A percentile compares a stretch with the other conserved stretches of the same genome.
Conservation (phyloP, 1,139 yeast species). For the Suhomyces maxii region DNA sequence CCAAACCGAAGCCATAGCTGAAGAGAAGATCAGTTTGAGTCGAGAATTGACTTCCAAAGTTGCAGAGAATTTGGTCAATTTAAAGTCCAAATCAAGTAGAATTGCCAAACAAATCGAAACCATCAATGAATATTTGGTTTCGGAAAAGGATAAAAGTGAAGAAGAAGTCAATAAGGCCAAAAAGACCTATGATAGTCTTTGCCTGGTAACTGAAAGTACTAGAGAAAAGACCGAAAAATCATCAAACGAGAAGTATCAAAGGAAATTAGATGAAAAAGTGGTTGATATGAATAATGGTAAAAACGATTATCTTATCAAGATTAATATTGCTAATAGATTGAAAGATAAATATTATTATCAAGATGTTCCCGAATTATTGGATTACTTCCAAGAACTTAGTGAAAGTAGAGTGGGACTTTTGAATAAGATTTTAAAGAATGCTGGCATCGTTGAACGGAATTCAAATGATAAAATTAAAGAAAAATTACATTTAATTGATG, state of each 20-base stretch:
- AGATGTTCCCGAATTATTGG: slow-evolving; percentile 89
- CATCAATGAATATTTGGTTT: slow-evolving; percentile 57
- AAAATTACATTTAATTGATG: slow-evolving; percentile 53
- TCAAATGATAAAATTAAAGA: slow-evolving; percentile 54
- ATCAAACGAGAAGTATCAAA: slow-evolving; percentile 57
- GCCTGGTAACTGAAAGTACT: slow-evolving; percentile 77
- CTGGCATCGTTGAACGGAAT: slow-evolving; percentile 63
- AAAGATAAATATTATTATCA: slow-evolving; percentile 93
- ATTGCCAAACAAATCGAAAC: slow-evolving; percentile 57
- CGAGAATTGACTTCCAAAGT: slow-evolving; percentile 61
- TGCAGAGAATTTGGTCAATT: slow-evolving; percentile 59
- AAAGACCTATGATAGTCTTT: slow-evolving; percentile 72
- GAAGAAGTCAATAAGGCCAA: slow-evolving; percentile 72
- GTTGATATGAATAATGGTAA: slow-evolving; percentile 83
- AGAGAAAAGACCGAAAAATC: slow-evolving; percentile 69
- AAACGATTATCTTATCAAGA: slow-evolving; percentile 76
- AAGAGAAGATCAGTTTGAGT: slow-evolving; percentile 63
- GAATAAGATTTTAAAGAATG: slow-evolving; percentile 68
- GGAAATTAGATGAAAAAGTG: slow-evolving; percentile 62
- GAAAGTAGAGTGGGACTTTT: slow-evolving; percentile 74
- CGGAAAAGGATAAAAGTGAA: slow-evolving; percentile 60
- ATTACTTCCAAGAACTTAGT: slow-evolving; percentile 80
- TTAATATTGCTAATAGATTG: slow-evolving; percentile 82
- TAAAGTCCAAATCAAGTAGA: slow-evolving; percentile 54
- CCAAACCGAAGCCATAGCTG: slow-evolving; percentile 80